Base-by-base conservation (phyloP, 306 rosid genomes). In the Fagus sylvatica region DNA sequence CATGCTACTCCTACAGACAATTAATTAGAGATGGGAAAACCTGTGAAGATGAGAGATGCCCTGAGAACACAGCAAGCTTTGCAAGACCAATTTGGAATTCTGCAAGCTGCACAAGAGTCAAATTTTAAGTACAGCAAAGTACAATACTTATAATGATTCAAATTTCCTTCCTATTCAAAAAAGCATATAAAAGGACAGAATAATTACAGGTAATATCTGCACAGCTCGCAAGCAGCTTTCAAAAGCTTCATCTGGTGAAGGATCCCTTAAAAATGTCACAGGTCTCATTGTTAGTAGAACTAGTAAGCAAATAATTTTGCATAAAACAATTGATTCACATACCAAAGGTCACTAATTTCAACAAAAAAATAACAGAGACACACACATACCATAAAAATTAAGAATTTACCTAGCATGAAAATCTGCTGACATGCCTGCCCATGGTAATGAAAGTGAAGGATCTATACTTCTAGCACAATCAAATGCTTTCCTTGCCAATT, bases 361-460 rank as follows among this genome's bases (percentile, higher is more conserved):
- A 39, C 28, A 53, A 9, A 33, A 11, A 53, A 28, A 75, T 53
- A 74, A 66, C 42, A 72, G 4, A 19, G 4, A 49, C 15, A 13
- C 39, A 5, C 74, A 46, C 76, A 77, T 9, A 73, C 42, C 60
- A 57, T 49, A 60, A 49, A 30, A 59, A 53, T 22, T 84, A 60
- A 48, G 73, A 74, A 30, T 53, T 81, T 76, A 94, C 98, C 96
- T 76, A 28, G 78, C 34, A 65, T 85, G 76, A 79, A 81, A 88
- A 81, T 88, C 96, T 11, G 93, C 96, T 42, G 98, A 83, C 97
- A 94, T 94, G 92, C 98, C 92, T 54, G 98, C 98, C 98, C 98
- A 94, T 32, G 98, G 97, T 84, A 92, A 78, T 72, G 97, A 90
- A 67, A 94, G 97, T 30, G 91, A 88, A 74, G 98, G 98, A 82